These are phyloP conservation scores for Chrysosporium keratinophilum DNA, from an alignment of 2,329 filamentous ascomycete genomes.

Conservation along the genomic window DNA sequence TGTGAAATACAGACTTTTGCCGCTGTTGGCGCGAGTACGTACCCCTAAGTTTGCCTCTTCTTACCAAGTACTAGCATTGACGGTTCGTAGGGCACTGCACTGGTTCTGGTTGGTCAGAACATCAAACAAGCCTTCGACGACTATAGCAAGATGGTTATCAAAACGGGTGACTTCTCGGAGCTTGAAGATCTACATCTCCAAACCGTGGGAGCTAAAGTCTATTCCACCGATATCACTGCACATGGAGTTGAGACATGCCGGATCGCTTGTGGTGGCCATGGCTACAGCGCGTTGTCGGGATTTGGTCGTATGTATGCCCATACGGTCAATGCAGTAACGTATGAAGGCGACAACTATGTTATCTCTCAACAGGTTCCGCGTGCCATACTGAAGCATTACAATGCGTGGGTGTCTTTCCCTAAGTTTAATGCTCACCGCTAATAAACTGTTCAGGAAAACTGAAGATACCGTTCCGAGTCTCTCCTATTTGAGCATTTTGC, in stretches of 20 bases:
- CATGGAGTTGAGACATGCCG: slow-evolving; percentile 19
- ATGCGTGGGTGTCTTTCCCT: slow-evolving; percentile 9
- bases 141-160: slow-evolving; percentile 17
- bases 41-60: not conserved
- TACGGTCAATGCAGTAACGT: slow-evolving; percentile 23
- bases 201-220: slow-evolving; percentile 20
- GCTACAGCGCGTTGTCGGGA: slow-evolving; percentile 28
- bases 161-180: slow-evolving; percentile 18
- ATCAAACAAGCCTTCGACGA: slow-evolving; percentile 19
- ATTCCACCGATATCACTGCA: slow-evolving; percentile 18
- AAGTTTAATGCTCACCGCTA: not conserved
- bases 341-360: slow-evolving; percentile 36
- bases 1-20: slow-evolving; percentile 19
- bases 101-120: slow-evolving; percentile 18
- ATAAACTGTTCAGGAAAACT: slow-evolving; percentile 12
- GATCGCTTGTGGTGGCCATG: slow-evolving; percentile 30
- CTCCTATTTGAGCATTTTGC: slow-evolving; percentile 18
- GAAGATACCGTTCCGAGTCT: slow-evolving; percentile 17
- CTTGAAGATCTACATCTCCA: slow-evolving; percentile 21
- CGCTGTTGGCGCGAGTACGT: slow-evolving; percentile 18
- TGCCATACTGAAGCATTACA: slow-evolving; percentile 21
- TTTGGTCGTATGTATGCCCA: slow-evolving; percentile 25
- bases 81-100: slow-evolving; percentile 13
- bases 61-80: not conserved
- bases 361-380: slow-evolving; percentile 31